Evolutionary conservation across 345 rosid species (phyloP).

Genomic region (Linum lewisii): DNA sequence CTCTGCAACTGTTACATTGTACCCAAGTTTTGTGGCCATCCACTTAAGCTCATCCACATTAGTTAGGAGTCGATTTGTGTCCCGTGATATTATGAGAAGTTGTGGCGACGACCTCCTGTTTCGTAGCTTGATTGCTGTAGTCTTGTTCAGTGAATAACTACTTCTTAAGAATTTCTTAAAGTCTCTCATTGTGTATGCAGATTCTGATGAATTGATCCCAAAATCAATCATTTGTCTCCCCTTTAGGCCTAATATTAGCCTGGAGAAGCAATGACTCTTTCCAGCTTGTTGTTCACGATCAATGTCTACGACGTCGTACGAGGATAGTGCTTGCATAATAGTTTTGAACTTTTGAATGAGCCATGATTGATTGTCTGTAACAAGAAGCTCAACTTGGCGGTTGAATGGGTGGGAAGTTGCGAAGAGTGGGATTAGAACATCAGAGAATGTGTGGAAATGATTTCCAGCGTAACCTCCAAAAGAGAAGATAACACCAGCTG

Average conservation of each 20-base stretch:
- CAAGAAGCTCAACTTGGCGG: constrained; percentile 52
- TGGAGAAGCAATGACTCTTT: constrained; percentile 43
- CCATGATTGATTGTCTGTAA: constrained; percentile 30
- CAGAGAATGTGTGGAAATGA: constrained; percentile 68
- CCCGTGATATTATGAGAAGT: constrained; percentile 48
- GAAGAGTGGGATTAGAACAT: constrained; percentile 52
- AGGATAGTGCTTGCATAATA: constrained; percentile 35
- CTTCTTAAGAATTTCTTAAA: constrained; percentile 46
- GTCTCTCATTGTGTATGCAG: constrained; percentile 43
- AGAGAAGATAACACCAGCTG: constrained; percentile 63
- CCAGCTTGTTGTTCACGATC: constrained; percentile 29
- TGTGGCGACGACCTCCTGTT: constrained; percentile 22
- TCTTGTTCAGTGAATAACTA: constrained; percentile 35
- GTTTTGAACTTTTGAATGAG: constrained; percentile 45
- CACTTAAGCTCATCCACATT: constrained; percentile 33
- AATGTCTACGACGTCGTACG: constrained; percentile 26
- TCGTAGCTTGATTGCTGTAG: constrained; percentile 14
- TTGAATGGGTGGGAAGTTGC: constrained; percentile 42
- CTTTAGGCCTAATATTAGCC: constrained; percentile 49
- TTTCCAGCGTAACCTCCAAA: constrained; percentile 63
- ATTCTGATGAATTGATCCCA: constrained; percentile 38
- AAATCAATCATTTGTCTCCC: constrained; percentile 43
- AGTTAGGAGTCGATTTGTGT: constrained; percentile 41
- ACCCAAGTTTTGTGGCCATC: constrained; percentile 38
- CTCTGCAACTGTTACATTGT: constrained; percentile 44